Percentiles rank a stretch among this genome's conserved stretches.
Evolutionary conservation across 805 yeast species (phyloP).

Genomic region (Soucietia sequanensis): DNA sequence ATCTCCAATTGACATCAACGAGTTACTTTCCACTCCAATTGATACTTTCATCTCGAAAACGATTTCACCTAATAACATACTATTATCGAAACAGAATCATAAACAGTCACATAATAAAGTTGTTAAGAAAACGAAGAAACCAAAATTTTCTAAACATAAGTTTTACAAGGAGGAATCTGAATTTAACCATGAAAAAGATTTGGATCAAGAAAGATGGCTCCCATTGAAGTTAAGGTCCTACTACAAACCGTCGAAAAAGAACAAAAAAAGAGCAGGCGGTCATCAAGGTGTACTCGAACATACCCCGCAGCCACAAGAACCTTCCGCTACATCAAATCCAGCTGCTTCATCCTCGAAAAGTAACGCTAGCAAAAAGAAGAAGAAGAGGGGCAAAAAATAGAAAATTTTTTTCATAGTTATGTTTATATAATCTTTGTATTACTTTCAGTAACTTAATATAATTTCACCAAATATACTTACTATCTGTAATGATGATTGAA

Average conservation of each 20-base stretch:
- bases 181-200: constrained; percentile 12
- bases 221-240: constrained; percentile 83
- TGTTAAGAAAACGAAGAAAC: constrained; percentile 21
- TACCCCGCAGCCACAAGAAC: constrained; percentile 3
- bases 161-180: constrained; percentile 23
- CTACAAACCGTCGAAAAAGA: constrained; percentile 76
- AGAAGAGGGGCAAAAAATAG: constrained; percentile 9
- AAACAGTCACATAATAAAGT: constrained; percentile 11
- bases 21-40: constrained; percentile 30
- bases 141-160: constrained; percentile 29
- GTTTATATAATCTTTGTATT: no score
- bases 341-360: neutral
- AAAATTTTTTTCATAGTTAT: no score
- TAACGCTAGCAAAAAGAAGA: constrained; percentile 5
- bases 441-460: neutral
- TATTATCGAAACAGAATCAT: constrained; percentile 3
- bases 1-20: constrained; percentile 23
- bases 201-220: constrained; percentile 81
- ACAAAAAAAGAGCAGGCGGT: constrained; percentile 29
- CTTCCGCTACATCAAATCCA: constrained; percentile 5
- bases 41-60: constrained; percentile 23
- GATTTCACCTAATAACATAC: constrained; percentile 1
- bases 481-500: no score
- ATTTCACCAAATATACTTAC: no score
- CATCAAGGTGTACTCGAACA: constrained; percentile 25